These are phyloP conservation scores for Paraphaeosphaeria minitans DNA, from an alignment of 2,329 filamentous ascomycete species.

Conservation along the genomic window DNA sequence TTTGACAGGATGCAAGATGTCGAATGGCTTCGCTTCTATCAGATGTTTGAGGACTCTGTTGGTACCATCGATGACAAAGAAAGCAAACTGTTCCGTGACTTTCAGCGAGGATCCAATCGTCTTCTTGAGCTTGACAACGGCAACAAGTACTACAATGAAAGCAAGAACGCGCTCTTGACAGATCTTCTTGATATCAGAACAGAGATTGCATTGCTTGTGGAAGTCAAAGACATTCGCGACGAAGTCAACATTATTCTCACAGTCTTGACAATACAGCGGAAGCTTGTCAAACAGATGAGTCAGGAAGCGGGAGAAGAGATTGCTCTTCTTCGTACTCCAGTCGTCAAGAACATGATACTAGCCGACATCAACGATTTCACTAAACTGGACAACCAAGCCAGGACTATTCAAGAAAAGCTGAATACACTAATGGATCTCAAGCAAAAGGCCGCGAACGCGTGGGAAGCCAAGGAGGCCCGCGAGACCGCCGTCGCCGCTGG, in stretches of 20 bases:
- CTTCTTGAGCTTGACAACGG: conserved; percentile 8
- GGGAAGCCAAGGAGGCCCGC: conserved; percentile 18
- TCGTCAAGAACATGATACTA: conserved; percentile 7
- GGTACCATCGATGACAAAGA: conserved; percentile 17
- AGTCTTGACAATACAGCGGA: conserved; percentile 9
- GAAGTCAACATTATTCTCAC: conserved; percentile 19
- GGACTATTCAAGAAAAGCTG: conserved; percentile 15
- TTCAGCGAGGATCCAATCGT: conserved; percentile 10
- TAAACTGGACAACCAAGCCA: conserved; percentile 8
- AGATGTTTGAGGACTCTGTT: conserved; percentile 18
- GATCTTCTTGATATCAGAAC: conserved; percentile 16
- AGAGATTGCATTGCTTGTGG: conserved; percentile 14
- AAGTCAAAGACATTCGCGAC: conserved; percentile 20
- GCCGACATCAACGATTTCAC: conserved; percentile 10
- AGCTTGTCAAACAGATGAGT: conserved; percentile 3
- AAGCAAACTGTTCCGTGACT: conserved; percentile 11
- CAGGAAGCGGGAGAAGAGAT: not conserved
- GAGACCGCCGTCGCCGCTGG: conserved; percentile 15
- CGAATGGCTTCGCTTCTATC: conserved; percentile 16
- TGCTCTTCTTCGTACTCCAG: not conserved
- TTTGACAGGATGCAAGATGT: conserved; percentile 15
- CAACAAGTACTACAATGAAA: conserved; percentile 13
- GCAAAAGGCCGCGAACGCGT: conserved; percentile 23
- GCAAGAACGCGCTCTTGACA: conserved; percentile 13
- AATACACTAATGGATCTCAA: conserved; percentile 24